Percentiles rank a stretch among this genome's conserved stretches.
phyloP scores from a whole-genome alignment of 441 rosid species.

The Syzygium malaccense region DNA sequence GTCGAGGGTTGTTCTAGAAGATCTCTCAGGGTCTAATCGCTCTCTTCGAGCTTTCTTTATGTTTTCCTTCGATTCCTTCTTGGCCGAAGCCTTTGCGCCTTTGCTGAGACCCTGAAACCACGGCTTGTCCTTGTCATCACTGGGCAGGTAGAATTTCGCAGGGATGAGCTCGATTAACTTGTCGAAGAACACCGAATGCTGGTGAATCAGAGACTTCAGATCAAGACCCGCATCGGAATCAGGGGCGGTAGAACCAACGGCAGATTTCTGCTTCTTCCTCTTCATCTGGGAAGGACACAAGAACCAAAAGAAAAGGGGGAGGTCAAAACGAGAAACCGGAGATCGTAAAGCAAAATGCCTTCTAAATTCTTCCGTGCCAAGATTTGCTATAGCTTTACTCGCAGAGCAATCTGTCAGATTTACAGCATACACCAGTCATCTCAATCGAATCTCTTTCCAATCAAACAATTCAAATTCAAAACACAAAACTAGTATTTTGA shows the following conservation, averaged over 20 bases:
- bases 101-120: constrained; percentile 84
- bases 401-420: background rate
- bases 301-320: background rate
- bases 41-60: constrained; percentile 74
- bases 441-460: background rate
- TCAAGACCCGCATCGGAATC: constrained; percentile 5
- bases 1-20: constrained; percentile 47
- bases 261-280: constrained; percentile 23
- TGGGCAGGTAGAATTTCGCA: constrained; percentile 68
- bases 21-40: constrained; percentile 60
- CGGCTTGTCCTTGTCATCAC: constrained; percentile 55
- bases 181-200: constrained; percentile 56
- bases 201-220: constrained; percentile 35
- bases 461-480: background rate
- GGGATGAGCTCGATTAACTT: constrained; percentile 70
- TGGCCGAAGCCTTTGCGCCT: constrained; percentile 48
- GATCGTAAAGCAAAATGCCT: background rate
- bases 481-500: background rate
- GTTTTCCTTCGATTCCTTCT: constrained; percentile 54
- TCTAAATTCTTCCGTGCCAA: background rate
- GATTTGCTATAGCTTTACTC: background rate
- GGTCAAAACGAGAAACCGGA: background rate
- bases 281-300: constrained; percentile 29
- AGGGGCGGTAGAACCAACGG: background rate
- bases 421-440: background rate